Evolutionary conservation across 768 basidiomycete genomes (phyloP), one percentile per base, ranked within the genome.

Genomic region (Hygrophorus russula): DNA sequence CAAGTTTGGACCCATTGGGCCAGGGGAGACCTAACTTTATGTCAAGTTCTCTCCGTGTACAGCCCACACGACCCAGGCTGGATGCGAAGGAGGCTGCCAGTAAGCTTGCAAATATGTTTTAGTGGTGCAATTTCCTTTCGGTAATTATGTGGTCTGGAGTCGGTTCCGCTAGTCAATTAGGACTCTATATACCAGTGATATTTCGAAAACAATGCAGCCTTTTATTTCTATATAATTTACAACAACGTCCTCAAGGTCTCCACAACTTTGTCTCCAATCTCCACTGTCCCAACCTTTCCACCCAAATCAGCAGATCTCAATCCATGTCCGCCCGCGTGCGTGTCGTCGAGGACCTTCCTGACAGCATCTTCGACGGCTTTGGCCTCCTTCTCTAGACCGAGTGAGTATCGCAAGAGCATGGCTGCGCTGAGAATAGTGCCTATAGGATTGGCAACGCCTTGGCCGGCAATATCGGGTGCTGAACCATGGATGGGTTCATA

Each of bases 401-500:
- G 80, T 19, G 94, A 98, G 64, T 98, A 99, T 35, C 93, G 79
- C 41, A 96, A 70, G 47, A 96, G 80, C 80, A 96, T 78, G 11
- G 92, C 92, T 13, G 84, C 85, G 42, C 89, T 92, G 46, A 96
- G 82, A 59, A 96, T 94, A 12, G 92, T 93, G 41, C 92, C 92
- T 54, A 96, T 78, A 29, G 92, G 92, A 59, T 96, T 96, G 51
- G 92, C 92, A 53, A 93, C 89, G 13, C 86, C 85, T 60, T 86
- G 69, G 43, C 91, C 89, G 50, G 81, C 92, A 47, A 97, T 97
- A 56, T 96, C 92, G 41, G 92, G 92, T 1, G 92, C 92, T 34
- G 89, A 90, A 40, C 89, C 89, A 56, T 94, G 91, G 51, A 96
- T 96, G 39, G 96, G 96, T 65, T 99, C 96, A 69, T 99, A 99